A percentile compares a stretch with the other conserved stretches of the same genome.
phyloP scores from a whole-genome alignment of 179 eudicot genomes.

The Gypsophila paniculata region DNA sequence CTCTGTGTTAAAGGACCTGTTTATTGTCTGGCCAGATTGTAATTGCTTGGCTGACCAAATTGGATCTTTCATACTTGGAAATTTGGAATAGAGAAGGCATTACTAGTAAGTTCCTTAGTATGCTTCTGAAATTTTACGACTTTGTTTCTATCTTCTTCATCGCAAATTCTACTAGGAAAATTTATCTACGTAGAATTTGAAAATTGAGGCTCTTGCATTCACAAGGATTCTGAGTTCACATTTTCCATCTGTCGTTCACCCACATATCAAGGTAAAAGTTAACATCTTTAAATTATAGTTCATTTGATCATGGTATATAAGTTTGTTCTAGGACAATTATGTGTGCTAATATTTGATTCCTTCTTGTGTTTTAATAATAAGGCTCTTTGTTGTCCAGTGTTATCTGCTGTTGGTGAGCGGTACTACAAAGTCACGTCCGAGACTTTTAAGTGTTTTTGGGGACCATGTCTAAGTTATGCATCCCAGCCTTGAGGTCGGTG shows the following conservation, averaged over 20 bases:
- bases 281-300: not conserved
- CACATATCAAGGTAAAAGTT: constrained; percentile 69
- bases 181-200: constrained; percentile 90
- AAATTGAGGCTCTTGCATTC: constrained; percentile 91
- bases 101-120: constrained; percentile 55
- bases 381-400: constrained; percentile 85
- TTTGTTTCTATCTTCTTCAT: constrained; percentile 14
- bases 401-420: constrained; percentile 93
- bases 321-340: not conserved
- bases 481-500: constrained; percentile 61
- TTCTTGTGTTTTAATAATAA: constrained; percentile 24
- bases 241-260: constrained; percentile 85
- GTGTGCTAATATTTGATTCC: not conserved
- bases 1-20: constrained; percentile 95
- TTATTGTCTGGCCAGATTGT: constrained; percentile 87
- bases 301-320: not conserved
- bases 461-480: constrained; percentile 93
- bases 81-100: constrained; percentile 96
- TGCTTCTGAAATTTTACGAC: not conserved
- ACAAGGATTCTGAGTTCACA: constrained; percentile 91
- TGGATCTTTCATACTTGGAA: constrained; percentile 84
- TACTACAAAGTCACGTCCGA: constrained; percentile 98
- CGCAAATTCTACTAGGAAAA: constrained; percentile 61
- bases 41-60: constrained; percentile 94
- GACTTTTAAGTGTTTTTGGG: constrained; percentile 90